Evolutionary conservation across 1,284 basidiomycete species (phyloP), one percentile per base, ranked within the genome.

Genomic region (Lignosus rhinocerotis): DNA sequence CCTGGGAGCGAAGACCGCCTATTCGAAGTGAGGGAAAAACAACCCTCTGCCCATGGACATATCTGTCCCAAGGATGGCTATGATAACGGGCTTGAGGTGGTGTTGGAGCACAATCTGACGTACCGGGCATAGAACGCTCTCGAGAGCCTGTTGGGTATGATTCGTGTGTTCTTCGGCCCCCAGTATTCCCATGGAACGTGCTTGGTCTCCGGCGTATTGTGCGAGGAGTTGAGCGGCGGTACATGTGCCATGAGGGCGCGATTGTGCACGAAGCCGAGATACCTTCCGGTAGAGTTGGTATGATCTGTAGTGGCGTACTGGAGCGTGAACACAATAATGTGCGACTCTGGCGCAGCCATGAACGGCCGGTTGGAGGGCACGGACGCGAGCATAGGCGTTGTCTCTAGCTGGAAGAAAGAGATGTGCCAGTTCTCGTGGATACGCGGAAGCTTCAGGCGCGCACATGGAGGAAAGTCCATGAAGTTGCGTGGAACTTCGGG

Each of bases 11-110:
- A 14, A 1, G 58, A 31, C 32, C 55, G 30, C 52, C 44, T 52
- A 11, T 65, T 61, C 6, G 71, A 61, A 41, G 72, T 60, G 51
- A 34, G 12, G 36, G 51, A 14, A 51, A 51, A 14, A 78, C 55
- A 16, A 79, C 69, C 1, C 78, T 73, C 45, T 74, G 66, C 6
- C 81, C 81, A n/a, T 82, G 77, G 0, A 80, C 77, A 43, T 80
- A 80, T 53, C 80, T 80, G 53, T 8, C 16, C 8, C 7, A 33
- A 6, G 17, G 16, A 10, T 30, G 4, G 16, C 30, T 12, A 16
- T 14, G 25, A 33, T 8, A n/a, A 16, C n/a, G 16, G 10, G 10
- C 32, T 33, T 19, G 32, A 19, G 7, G 12, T 12, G 5, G 36
- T 21, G 33, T 48, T 21, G 57, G 51, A 51, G 45, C 58, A 36